Evolutionary conservation across 768 basidiomycete genomes (phyloP).

Genomic region (Epithele typhae): DNA sequence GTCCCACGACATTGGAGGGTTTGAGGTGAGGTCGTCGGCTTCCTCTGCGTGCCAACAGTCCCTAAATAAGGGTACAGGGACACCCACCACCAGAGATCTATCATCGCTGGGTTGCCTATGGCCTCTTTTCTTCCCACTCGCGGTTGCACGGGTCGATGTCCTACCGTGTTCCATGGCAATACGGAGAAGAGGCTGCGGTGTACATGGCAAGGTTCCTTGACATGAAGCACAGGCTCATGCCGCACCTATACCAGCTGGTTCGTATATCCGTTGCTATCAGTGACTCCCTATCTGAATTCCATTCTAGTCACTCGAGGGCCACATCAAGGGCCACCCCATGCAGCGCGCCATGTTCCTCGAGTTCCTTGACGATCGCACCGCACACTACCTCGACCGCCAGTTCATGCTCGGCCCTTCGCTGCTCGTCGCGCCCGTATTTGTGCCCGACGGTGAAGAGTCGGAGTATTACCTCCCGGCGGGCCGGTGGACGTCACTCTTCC

Average conservation of each 20-base stretch:
- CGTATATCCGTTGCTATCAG: too few species aligned
- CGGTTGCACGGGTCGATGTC: constrained; percentile 69
- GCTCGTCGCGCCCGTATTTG: constrained; percentile 60
- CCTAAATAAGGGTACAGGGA: constrained; percentile 35
- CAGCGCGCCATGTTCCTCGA: constrained; percentile 67
- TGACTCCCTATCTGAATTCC: not conserved
- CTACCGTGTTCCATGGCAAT: constrained; percentile 76
- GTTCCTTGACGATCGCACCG: constrained; percentile 54
- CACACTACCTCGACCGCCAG: constrained; percentile 57
- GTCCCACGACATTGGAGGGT: constrained; percentile 76
- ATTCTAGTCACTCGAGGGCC: constrained; percentile 48
- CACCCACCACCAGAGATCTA: constrained; percentile 66
- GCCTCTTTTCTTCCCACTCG: constrained; percentile 72
- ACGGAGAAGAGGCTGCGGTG: constrained; percentile 64
- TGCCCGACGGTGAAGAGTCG: constrained; percentile 45
- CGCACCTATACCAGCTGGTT: constrained; percentile 60
- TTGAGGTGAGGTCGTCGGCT: constrained; percentile 56
- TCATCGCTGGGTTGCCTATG: constrained; percentile 74
- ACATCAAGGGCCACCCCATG: constrained; percentile 48
- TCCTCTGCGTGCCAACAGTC: not conserved
- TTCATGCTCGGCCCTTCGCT: constrained; percentile 56
- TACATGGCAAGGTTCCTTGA: constrained; percentile 60
- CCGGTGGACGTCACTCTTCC: constrained; percentile 57
- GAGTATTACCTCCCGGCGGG: constrained; percentile 62
- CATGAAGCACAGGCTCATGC: constrained; percentile 69